Evolutionary conservation across 2,329 filamentous ascomycete genomes (phyloP).

Genomic region (Neurospora sp.): DNA sequence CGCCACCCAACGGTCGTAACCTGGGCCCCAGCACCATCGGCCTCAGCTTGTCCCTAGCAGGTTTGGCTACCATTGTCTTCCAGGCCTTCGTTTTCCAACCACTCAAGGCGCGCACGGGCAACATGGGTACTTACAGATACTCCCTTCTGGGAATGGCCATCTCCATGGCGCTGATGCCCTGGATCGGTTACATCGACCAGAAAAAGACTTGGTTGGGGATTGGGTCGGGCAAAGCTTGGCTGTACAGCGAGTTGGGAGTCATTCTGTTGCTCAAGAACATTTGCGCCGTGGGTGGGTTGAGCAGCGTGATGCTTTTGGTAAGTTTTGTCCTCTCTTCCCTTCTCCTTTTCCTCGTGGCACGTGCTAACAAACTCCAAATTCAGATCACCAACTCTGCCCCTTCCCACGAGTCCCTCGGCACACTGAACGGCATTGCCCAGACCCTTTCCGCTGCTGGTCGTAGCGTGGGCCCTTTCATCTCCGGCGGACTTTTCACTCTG

Average conservation of each 20-base stretch:
- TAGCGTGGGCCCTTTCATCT: slow-evolving; percentile 79
- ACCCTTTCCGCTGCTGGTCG: slow-evolving; percentile 86
- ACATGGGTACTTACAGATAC: slow-evolving; percentile 72
- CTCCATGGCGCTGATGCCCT: slow-evolving; percentile 81
- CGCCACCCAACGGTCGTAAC: slow-evolving; percentile 65
- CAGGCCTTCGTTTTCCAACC: slow-evolving; percentile 78
- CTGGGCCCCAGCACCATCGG: slow-evolving; percentile 76
- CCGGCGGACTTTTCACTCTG: slow-evolving; percentile 76
- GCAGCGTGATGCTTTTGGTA: slow-evolving; percentile 79
- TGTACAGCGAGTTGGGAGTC: slow-evolving; percentile 72
- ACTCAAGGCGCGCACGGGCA: slow-evolving; percentile 70
- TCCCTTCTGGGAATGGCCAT: slow-evolving; percentile 72
- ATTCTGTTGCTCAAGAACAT: slow-evolving; percentile 84
- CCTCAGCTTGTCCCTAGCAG: slow-evolving; percentile 73
- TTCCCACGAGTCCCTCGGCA: slow-evolving; percentile 75
- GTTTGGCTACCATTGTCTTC: slow-evolving; percentile 77
- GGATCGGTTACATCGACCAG: slow-evolving; percentile 67
- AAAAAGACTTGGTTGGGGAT: slow-evolving; percentile 43
- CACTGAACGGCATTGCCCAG: slow-evolving; percentile 87
- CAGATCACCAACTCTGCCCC: slow-evolving; percentile 91
- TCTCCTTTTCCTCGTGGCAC: background rate
- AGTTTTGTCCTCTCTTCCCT: slow-evolving; percentile 23
- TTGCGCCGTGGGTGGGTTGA: slow-evolving; percentile 79
- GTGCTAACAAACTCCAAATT: background rate
- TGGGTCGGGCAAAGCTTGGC: slow-evolving; percentile 54